Percentiles rank a stretch among this genome's conserved stretches.
Evolutionary conservation across 352 stramenopile species (phyloP).

Genomic region (Phytophthora capsici): DNA sequence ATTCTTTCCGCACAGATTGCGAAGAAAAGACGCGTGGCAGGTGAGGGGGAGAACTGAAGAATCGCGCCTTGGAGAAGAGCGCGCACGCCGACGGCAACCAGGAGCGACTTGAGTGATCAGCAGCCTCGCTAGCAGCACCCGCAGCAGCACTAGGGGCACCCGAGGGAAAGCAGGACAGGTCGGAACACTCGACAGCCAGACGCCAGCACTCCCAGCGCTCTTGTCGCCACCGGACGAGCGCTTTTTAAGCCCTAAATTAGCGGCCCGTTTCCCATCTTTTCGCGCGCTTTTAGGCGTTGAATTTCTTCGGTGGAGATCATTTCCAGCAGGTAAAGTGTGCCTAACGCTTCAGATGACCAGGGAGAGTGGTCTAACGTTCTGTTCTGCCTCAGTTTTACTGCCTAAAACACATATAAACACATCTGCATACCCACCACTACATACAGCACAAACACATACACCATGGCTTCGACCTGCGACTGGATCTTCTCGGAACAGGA

Average conservation of each 20-base stretch:
- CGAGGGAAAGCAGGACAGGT: slow-evolving; percentile 24
- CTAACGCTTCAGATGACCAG: not conserved
- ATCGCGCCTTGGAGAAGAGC: slow-evolving; percentile 36
- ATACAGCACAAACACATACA: not conserved
- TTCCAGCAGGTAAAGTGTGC: slow-evolving; percentile 29
- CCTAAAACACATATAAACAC: slow-evolving; percentile 10
- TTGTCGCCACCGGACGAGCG: slow-evolving; percentile 35
- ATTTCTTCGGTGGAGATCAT: slow-evolving; percentile 29
- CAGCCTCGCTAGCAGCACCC: slow-evolving; percentile 13
- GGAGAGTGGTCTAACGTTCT: slow-evolving; percentile 5
- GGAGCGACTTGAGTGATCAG: slow-evolving; percentile 25
- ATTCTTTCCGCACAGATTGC: slow-evolving; percentile 36
- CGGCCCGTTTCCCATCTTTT: slow-evolving; percentile 22
- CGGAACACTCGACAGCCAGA: slow-evolving; percentile 9
- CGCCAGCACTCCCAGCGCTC: slow-evolving; percentile 13
- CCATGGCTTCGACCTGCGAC: slow-evolving; percentile 46
- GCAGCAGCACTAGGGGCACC: slow-evolving; percentile 15
- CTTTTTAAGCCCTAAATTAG: not conserved
- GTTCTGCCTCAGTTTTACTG: slow-evolving; percentile 18
- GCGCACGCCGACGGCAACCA: slow-evolving; percentile 24
- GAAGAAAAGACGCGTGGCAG: slow-evolving; percentile 38
- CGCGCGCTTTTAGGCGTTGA: slow-evolving; percentile 8
- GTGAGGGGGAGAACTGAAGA: slow-evolving; percentile 40
- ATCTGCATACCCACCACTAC: slow-evolving; percentile 2
- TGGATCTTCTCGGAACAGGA: slow-evolving; percentile 85